phyloP scores from a whole-genome alignment of 1,284 basidiomycete genomes.

The Gomphus sp. region DNA sequence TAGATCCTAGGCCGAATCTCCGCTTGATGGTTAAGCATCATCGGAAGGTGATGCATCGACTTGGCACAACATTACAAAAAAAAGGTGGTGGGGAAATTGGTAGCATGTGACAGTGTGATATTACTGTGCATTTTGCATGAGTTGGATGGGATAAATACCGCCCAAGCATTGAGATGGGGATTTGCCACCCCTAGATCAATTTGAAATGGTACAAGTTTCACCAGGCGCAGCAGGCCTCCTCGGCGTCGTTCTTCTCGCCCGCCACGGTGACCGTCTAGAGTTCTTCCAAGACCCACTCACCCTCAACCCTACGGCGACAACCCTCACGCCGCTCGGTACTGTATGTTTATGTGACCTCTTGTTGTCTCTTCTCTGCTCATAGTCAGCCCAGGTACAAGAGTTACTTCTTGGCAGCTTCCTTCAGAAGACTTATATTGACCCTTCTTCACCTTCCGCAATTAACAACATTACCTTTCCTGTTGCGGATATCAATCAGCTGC shows the following conservation, averaged over 20 bases:
- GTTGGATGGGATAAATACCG: neutral
- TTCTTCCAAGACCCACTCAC: constrained; percentile 64
- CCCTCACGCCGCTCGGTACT: constrained; percentile 79
- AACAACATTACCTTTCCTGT: constrained; percentile 55
- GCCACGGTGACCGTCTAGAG: constrained; percentile 73
- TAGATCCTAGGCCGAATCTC: no score
- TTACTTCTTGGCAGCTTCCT: constrained; percentile 62
- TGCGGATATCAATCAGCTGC: constrained; percentile 61
- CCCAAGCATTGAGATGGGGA: neutral
- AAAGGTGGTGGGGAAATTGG: no score
- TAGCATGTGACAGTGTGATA: no score
- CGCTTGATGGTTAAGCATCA: no score
- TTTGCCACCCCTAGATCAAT: neutral
- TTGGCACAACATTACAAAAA: no score
- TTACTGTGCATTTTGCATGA: no score
- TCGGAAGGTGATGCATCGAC: no score
- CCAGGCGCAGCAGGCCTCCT: constrained; percentile 34
- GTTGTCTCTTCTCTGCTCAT: neutral
- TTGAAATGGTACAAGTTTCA: neutral
- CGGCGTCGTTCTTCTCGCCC: constrained; percentile 73
- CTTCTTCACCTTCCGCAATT: constrained; percentile 57
- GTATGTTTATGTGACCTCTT: constrained; percentile 28
- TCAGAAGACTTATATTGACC: constrained; percentile 59
- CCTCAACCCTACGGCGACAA: constrained; percentile 62
- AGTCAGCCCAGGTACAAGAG: constrained; percentile 47